Evolutionary conservation across 192 early-diverging fungal genomes (phyloP), one percentile per base, ranked within the genome.

Genomic region (Thoreauomyces humboldtii): DNA sequence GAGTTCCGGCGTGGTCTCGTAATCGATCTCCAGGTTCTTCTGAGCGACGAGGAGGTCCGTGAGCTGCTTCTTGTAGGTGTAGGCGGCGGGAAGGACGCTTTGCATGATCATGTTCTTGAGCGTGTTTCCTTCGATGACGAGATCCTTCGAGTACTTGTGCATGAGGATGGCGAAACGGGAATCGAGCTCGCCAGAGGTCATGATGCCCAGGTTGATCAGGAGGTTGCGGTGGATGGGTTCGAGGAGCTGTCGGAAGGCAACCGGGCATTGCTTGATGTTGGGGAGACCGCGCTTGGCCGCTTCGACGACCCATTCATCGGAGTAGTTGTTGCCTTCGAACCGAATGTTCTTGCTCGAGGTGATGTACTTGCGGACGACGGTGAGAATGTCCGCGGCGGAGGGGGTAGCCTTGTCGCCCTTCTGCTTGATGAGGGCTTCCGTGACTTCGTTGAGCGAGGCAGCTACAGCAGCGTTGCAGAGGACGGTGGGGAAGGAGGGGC

Each of bases 251-350:
- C 80, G 73, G 83, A 94, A 97, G 46, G 96, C 96, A 70, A 87
- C 92, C 44, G 92, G 91, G 71, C 88, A 88, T 31, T 87, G 83
- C 73, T 80, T 84, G 81, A 99, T 96, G 86, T 96, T 99, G 78
- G 93, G 93, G 66, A 99, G 81, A 2, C 96, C 95, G 71, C 96
- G 93, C 71, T 83, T 87, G 69, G 84, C 91, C 31, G 96, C 96
- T 83, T 97, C 96, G 21, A 79, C 69, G 29, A 87, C 84, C 96
- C 96, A 99, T 48, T 87, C 90, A 36, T 91, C 89, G 38, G 94
- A 92, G 85, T 99, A 99, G 78, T 91, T 91, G 85, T 99, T 94
- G 68, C 91, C 94, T 77, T 99, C 96, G 72, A 99, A 99, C 71
- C 94, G 87, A 66, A 99, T 82, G 67, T 73, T 63, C 85, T 92